phyloP scores from a whole-genome alignment of 1,139 yeast genomes.

The Sugiyamaella xylanicola region DNA sequence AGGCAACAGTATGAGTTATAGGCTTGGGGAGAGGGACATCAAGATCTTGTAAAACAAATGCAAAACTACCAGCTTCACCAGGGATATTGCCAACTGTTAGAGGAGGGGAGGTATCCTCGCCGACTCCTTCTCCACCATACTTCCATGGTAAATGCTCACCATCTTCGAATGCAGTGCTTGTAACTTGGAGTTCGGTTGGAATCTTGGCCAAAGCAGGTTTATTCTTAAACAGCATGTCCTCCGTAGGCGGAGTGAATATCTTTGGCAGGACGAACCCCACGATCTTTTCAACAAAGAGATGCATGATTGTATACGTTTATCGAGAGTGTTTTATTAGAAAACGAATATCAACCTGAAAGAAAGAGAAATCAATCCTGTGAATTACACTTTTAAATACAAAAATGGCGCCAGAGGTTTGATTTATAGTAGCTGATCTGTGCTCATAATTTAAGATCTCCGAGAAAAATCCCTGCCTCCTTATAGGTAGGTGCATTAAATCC shows the following conservation, averaged over 20 bases:
- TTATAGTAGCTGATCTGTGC: background rate
- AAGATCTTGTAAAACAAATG: constrained; percentile 28
- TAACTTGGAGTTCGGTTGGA: constrained; percentile 25
- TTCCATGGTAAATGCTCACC: constrained; percentile 29
- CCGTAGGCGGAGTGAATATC: constrained; percentile 22
- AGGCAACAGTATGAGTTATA: constrained; percentile 24
- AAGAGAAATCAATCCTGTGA: no score
- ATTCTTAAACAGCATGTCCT: constrained; percentile 19
- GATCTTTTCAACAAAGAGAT: constrained; percentile 21
- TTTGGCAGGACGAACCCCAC: constrained; percentile 21
- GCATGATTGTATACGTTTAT: no score
- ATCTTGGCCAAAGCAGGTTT: constrained; percentile 9
- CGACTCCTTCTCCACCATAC: constrained; percentile 28
- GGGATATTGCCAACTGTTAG: constrained; percentile 27
- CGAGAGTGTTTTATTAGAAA: no score
- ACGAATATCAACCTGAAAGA: no score
- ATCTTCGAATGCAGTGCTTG: constrained; percentile 27
- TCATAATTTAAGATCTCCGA: no score
- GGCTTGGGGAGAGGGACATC: constrained; percentile 32
- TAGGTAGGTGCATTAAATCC: background rate
- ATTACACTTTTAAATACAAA: no score
- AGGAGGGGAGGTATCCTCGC: constrained; percentile 28
- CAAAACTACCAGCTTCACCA: constrained; percentile 22
- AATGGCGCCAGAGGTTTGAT: no score
- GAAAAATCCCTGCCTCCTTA: no score